Evolutionary conservation across 148 eudicot species (phyloP), one percentile per base, ranked within the genome.

Genomic region (Silene latifolia): DNA sequence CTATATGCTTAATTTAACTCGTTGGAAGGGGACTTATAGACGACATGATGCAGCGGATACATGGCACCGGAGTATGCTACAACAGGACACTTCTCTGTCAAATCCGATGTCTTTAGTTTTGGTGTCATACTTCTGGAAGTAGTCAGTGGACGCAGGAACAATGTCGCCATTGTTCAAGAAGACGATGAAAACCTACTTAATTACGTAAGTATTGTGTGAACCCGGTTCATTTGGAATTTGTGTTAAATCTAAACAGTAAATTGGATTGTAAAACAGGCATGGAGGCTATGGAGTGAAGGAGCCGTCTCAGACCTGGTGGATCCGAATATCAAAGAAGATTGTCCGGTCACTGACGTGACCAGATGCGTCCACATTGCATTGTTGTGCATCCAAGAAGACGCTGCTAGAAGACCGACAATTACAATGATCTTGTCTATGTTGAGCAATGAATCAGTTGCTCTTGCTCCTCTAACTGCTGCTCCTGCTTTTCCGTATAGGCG

Each of bases 371-470:
- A 82, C 64, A 78, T 82, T 47, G 88, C 83, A 7, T 71, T 82
- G 63, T 21, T 85, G 62, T 85, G 83, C 67, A 82, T 78, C 78
- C 88, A 85, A 80, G 83, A 85, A 75, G 80, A 82, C 25, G 71
- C 80, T 15, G 35, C 42, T 51, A 82, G 80, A 11, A 76, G 83
- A 15, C 88, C 88, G 48, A 78, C 60, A 44, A 85, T 85, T 77
- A 63, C 82, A 18, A 23, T 74, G 2, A 82, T 85, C 19, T 58
- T 82, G 19, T 70, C 71, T 8, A 85, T 85, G 88, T 72, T 85
- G 14, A 72, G 48, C 13, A 73, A 67, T 17, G 80, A 78, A n/a
- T 35, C 47, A 9, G 27, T 65, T n/a, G 39, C 77, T 18, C 85
- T 85, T n/a, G n/a, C 51, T 19, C 74, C 77, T 21, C 83, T 83